These are phyloP conservation scores for Naganishia vishniacii DNA, from an alignment of 768 basidiomycete genomes.

Conservation along the genomic window DNA sequence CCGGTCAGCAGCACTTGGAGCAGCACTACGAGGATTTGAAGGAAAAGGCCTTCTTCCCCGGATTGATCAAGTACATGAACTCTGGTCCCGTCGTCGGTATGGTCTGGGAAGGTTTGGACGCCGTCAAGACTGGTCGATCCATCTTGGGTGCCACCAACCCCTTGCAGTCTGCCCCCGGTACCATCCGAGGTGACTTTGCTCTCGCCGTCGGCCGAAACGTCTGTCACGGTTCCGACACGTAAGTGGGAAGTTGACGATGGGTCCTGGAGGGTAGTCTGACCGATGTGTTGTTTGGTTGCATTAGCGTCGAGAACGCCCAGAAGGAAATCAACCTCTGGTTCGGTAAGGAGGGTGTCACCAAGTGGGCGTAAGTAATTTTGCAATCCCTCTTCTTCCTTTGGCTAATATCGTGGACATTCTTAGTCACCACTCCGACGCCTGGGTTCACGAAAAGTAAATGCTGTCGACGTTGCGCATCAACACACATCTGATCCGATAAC, in stretches of 20 bases:
- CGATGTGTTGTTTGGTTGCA: conserved; percentile 36
- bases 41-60: conserved; percentile 91
- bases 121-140: conserved; percentile 73
- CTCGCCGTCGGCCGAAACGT: conserved; percentile 74
- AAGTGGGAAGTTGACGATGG: too few species aligned
- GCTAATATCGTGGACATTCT: conserved; percentile 21
- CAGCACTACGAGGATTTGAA: conserved; percentile 96
- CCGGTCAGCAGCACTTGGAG: conserved; percentile 76
- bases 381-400: conserved; percentile 35
- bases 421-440: conserved; percentile 22
- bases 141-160: conserved; percentile 99
- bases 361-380: conserved; percentile 37
- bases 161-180: conserved; percentile 76
- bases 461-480: neutral
- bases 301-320: conserved; percentile 54
- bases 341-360: conserved; percentile 42
- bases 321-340: conserved; percentile 87
- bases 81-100: conserved; percentile 83
- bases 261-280: too few species aligned
- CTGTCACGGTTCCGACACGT: conserved; percentile 32
- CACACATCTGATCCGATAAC: neutral
- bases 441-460: conserved; percentile 29
- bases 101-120: conserved; percentile 69
- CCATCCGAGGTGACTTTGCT: conserved; percentile 92
- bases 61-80: conserved; percentile 68